Conservation (phyloP, 2,329 filamentous ascomycete genomes). For the Aspergillus fumigatus region DNA sequence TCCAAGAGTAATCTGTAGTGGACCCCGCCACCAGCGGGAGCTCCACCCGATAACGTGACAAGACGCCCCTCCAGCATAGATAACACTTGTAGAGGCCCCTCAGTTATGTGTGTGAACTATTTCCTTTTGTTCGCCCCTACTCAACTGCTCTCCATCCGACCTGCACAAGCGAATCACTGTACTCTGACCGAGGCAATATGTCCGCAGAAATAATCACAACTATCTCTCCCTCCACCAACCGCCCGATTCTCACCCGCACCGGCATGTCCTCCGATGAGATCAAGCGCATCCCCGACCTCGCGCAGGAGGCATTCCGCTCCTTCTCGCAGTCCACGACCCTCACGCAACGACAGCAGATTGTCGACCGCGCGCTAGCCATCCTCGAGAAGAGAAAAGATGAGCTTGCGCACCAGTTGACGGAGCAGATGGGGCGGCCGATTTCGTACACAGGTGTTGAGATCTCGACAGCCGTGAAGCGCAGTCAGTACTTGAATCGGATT, state of each 20-base stretch:
- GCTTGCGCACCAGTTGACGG: conserved; percentile 77
- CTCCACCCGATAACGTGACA: conserved; percentile 8
- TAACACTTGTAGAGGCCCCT: neutral
- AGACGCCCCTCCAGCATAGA: conserved; percentile 2
- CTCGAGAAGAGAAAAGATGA: conserved; percentile 70
- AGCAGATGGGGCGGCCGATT: conserved; percentile 94
- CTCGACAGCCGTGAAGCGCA: conserved; percentile 76
- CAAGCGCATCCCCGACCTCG: conserved; percentile 63
- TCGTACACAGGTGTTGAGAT: conserved; percentile 81
- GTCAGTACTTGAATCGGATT: conserved; percentile 80
- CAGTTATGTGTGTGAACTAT: neutral
- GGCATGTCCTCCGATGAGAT: conserved; percentile 69
- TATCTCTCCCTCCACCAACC: conserved; percentile 86
- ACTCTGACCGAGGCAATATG: conserved; percentile 29
- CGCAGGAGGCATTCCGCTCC: conserved; percentile 69
- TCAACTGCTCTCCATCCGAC: conserved; percentile 4
- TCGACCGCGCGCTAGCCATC: conserved; percentile 71
- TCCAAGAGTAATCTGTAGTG: neutral
- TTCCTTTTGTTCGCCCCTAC: conserved; percentile 1
- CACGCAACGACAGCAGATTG: conserved; percentile 70
- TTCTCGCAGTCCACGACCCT: conserved; percentile 76
- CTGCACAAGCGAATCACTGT: neutral
- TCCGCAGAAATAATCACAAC: conserved; percentile 61
- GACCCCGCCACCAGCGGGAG: conserved; percentile 5
- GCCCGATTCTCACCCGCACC: conserved; percentile 73